phyloP scores from a whole-genome alignment of 2,329 filamentous ascomycete species.

The Ceratocystis ficicola region DNA sequence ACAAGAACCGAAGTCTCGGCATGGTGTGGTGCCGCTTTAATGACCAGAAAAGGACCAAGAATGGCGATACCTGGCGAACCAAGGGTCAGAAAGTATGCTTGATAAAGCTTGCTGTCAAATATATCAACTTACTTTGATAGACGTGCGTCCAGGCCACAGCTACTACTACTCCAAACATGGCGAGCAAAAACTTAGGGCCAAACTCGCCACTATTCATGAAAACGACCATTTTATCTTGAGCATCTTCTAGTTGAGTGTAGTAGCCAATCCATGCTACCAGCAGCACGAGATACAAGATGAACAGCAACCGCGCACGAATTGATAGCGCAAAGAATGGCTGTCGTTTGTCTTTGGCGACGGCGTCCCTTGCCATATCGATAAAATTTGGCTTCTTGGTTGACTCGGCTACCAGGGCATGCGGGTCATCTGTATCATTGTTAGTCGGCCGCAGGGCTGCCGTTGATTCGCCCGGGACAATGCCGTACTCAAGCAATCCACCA shows the following conservation, averaged over 20 bases:
- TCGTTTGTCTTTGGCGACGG: slow-evolving; percentile 10
- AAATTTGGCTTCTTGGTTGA: background rate
- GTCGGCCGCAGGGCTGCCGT: slow-evolving; percentile 11
- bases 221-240: background rate
- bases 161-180: slow-evolving; percentile 15
- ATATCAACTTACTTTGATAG: slow-evolving; percentile 12
- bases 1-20: slow-evolving; percentile 16
- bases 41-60: slow-evolving; percentile 24
- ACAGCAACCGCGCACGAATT: background rate
- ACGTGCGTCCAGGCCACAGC: slow-evolving; percentile 15
- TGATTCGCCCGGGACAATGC: slow-evolving; percentile 17
- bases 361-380: background rate
- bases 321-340: slow-evolving; percentile 16
- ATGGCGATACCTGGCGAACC: slow-evolving; percentile 21
- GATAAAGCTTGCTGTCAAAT: background rate
- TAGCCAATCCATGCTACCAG: slow-evolving; percentile 16
- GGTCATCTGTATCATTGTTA: slow-evolving; percentile 2
- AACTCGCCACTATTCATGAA: slow-evolving; percentile 20
- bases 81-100: background rate
- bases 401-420: background rate
- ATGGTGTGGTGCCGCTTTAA: slow-evolving; percentile 21
- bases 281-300: slow-evolving; percentile 12
- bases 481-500: slow-evolving; percentile 16
- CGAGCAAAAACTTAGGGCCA: slow-evolving; percentile 17
- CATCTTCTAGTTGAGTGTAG: slow-evolving; percentile 9